Conservation (phyloP, 257 asterid genomes). For the Phtheirospermum japonicum region DNA sequence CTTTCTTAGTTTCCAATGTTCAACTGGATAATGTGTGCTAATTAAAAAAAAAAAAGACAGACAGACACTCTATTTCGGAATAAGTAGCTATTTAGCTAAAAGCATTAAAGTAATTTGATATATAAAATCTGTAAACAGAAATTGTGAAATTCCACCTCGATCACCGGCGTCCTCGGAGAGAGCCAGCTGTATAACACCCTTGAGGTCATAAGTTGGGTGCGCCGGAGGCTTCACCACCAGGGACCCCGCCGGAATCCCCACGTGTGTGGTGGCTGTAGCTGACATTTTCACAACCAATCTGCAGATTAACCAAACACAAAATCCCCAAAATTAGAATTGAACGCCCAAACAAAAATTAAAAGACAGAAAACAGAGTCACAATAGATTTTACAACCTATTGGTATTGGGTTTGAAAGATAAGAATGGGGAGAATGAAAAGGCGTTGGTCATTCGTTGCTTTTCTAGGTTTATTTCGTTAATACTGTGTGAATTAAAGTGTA, state of each 20-base stretch:
- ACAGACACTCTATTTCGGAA: background rate
- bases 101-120: background rate
- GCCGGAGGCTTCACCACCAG: conserved; percentile 74
- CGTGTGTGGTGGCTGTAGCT: conserved; percentile 38
- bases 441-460: background rate
- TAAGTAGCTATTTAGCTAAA: background rate
- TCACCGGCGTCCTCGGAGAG: conserved; percentile 97
- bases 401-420: background rate
- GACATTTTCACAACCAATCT: conserved; percentile 74
- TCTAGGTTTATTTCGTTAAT: too few relatives aligned
- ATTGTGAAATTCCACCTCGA: conserved; percentile 46
- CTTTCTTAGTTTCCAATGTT: too few relatives aligned
- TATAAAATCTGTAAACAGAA: background rate
- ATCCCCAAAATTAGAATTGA: background rate
- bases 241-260: conserved; percentile 35
- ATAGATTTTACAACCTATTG: background rate
- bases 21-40: background rate
- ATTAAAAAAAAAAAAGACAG: too few relatives aligned
- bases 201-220: conserved; percentile 90
- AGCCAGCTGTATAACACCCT: conserved; percentile 73
- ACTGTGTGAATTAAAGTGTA: too few relatives aligned
- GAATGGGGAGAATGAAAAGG: background rate
- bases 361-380: background rate
- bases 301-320: conserved; percentile 25
- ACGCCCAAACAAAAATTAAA: background rate